Conservation (phyloP, 495 filamentous ascomycete species). For the Aspergillus haitiensis region DNA sequence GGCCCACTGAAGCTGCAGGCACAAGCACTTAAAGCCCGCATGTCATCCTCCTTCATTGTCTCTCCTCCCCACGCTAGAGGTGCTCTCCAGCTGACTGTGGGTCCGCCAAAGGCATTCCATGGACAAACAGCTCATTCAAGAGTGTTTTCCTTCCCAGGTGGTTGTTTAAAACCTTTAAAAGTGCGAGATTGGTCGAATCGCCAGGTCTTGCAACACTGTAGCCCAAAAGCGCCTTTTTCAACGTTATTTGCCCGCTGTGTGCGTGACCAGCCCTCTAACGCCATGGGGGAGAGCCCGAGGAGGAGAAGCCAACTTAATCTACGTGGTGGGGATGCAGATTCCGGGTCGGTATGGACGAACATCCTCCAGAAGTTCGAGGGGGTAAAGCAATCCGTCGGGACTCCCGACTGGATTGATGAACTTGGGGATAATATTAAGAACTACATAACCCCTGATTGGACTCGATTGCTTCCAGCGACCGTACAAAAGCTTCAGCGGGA, state of each 20-base stretch:
- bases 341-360: conserved; percentile 57
- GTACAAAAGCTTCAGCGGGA: conserved; percentile 84
- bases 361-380: conserved; percentile 59
- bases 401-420: conserved; percentile 55
- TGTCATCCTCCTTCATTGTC: conserved; percentile 47
- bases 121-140: conserved; percentile 43
- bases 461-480: conserved; percentile 69
- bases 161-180: conserved; percentile 29
- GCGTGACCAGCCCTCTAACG: conserved; percentile 17
- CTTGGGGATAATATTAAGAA: conserved; percentile 64
- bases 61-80: conserved; percentile 54
- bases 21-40: conserved; percentile 24
- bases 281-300: conserved; percentile 6
- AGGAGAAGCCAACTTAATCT: neutral
- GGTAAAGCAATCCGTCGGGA: conserved; percentile 51
- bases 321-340: conserved; percentile 20
- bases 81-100: conserved; percentile 37
- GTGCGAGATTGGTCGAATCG: conserved; percentile 27
- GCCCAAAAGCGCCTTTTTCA: conserved; percentile 30
- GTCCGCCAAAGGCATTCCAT: conserved; percentile 32
- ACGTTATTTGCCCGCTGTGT: conserved; percentile 21
- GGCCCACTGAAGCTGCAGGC: conserved; percentile 14
- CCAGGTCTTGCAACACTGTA: conserved; percentile 20
- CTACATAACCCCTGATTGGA: conserved; percentile 79
- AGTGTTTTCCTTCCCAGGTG: conserved; percentile 33